phyloP scores from a whole-genome alignment of 1,284 basidiomycete genomes.

The Leccinum angustisporum region DNA sequence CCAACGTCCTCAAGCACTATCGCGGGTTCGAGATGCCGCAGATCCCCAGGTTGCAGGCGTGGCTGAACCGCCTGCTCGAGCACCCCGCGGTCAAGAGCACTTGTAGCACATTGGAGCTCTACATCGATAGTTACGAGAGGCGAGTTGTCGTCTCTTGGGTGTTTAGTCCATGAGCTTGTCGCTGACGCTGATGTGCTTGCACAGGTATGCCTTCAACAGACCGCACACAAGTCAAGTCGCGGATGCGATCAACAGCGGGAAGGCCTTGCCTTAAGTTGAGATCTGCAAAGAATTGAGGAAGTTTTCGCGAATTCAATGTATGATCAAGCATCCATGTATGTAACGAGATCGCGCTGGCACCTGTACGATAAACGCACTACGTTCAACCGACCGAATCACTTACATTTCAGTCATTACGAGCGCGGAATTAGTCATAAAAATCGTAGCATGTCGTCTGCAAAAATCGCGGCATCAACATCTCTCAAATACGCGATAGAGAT shows the following conservation, averaged over 20 bases:
- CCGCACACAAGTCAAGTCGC: slow-evolving; percentile 74
- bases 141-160: slow-evolving; percentile 24
- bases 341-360: neutral
- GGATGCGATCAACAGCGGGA: slow-evolving; percentile 67
- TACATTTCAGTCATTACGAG: neutral
- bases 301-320: neutral
- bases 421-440: neutral
- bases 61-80: slow-evolving; percentile 53
- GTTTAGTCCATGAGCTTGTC: neutral
- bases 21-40: slow-evolving; percentile 59
- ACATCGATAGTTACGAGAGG: slow-evolving; percentile 78
- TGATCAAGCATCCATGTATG: neutral
- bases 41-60: slow-evolving; percentile 50
- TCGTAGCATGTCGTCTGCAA: neutral
- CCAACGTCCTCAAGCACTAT: slow-evolving; percentile 67
- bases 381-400: neutral
- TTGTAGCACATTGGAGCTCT: slow-evolving; percentile 69
- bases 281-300: neutral
- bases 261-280: slow-evolving; percentile 48
- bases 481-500: slow-evolving; percentile 90
- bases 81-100: slow-evolving; percentile 70
- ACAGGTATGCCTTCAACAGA: slow-evolving; percentile 69
- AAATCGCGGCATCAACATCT: slow-evolving; percentile 56
- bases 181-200: neutral
- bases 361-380: neutral